Evolutionary conservation across 441 rosid genomes (phyloP).

Genomic region (Pelargonium myrrhifolium): DNA sequence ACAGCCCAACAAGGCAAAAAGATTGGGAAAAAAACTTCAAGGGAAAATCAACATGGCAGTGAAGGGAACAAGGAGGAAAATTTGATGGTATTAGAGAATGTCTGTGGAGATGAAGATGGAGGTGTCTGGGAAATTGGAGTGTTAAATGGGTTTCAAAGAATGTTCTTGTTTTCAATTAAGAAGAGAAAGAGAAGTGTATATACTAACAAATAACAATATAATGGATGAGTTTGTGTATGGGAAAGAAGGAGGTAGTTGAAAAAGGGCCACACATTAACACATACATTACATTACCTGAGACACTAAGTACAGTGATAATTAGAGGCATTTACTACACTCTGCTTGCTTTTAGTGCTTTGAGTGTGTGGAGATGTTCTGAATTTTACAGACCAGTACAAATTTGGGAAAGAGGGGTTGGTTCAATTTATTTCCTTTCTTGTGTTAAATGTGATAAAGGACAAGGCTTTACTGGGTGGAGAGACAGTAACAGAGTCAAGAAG

Average conservation of each 20-base stretch:
- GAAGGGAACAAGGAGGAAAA: background rate
- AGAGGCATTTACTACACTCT: background rate
- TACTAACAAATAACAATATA: background rate
- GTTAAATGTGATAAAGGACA: no score
- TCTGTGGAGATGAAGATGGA: background rate
- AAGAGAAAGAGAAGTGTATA: background rate
- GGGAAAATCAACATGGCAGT: background rate
- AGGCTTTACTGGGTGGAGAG: no score
- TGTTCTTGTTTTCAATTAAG: constrained; percentile 1
- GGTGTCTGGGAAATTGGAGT: background rate
- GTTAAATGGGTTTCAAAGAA: background rate
- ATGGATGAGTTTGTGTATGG: constrained; percentile 4
- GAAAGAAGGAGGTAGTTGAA: constrained; percentile 25
- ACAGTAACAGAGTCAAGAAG: no score
- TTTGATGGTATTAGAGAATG: no score
- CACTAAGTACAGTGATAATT: background rate
- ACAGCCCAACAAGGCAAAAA: background rate
- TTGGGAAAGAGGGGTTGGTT: no score
- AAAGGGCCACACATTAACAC: constrained; percentile 13
- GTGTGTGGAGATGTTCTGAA: background rate
- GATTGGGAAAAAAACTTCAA: no score
- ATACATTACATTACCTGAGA: constrained; percentile 1
- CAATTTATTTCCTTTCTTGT: no score
- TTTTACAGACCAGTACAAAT: no score
- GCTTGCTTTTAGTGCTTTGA: background rate